These are phyloP conservation scores for Corinectria fuckeliana DNA, from an alignment of 2,329 filamentous ascomycete species.

Conservation along the genomic window DNA sequence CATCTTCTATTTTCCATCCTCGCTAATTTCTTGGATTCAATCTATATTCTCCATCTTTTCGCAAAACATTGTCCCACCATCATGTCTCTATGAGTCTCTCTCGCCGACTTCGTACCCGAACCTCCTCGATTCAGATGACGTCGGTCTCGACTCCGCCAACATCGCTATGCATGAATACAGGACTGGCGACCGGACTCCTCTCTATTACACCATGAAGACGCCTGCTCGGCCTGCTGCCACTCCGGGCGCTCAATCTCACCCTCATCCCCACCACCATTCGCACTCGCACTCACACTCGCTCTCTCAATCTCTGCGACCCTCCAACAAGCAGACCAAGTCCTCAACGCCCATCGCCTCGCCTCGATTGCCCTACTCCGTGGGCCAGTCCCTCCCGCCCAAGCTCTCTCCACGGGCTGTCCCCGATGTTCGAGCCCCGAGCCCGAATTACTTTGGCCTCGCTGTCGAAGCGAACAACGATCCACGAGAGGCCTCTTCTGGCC, in stretches of 20 bases:
- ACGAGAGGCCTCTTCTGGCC: slow-evolving; percentile 68
- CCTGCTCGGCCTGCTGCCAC: slow-evolving; percentile 45
- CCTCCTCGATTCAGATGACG: slow-evolving; percentile 32
- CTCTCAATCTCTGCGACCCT: slow-evolving; percentile 51
- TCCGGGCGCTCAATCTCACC: slow-evolving; percentile 40
- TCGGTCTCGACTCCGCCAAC: slow-evolving; percentile 31
- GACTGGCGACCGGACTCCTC: slow-evolving; percentile 43
- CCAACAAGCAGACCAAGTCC: slow-evolving; percentile 48
- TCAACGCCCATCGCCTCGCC: slow-evolving; percentile 61
- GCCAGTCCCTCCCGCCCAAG: slow-evolving; percentile 60
- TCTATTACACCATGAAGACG: slow-evolving; percentile 57
- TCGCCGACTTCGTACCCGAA: slow-evolving; percentile 21
- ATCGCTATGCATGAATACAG: slow-evolving; percentile 44
- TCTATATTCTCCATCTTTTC: neutral
- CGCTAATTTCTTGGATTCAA: neutral
- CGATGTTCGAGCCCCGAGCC: slow-evolving; percentile 64
- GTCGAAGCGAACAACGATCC: slow-evolving; percentile 67
- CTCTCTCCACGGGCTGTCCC: slow-evolving; percentile 50
- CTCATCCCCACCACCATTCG: slow-evolving; percentile 35
- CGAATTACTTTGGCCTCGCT: slow-evolving; percentile 86
- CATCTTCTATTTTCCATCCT: neutral
- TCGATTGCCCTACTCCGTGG: slow-evolving; percentile 58
- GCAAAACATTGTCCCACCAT: neutral
- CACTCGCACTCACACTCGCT: slow-evolving; percentile 50
- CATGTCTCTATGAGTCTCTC: slow-evolving; percentile 33